phyloP scores from a whole-genome alignment of 2,329 filamentous ascomycete species.

The Lojkania enalia region DNA sequence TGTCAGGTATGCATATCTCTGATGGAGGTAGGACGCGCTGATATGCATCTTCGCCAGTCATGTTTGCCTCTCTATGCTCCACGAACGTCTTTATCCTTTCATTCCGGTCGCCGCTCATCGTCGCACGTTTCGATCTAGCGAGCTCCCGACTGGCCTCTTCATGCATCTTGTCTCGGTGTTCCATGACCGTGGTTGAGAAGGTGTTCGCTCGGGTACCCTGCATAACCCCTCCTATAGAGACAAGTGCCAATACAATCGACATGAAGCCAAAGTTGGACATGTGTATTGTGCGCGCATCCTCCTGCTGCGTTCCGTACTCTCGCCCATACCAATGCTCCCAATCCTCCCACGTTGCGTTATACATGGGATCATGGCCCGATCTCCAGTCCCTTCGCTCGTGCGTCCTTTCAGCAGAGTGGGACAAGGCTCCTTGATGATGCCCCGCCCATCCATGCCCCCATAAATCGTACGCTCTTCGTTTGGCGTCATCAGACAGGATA shows the following conservation, averaged over 20 bases:
- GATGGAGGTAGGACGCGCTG: slow-evolving; percentile 50
- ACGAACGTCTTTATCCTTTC: slow-evolving; percentile 76
- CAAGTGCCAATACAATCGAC: slow-evolving; percentile 68
- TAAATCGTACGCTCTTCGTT: slow-evolving; percentile 78
- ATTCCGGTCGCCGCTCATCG: slow-evolving; percentile 52
- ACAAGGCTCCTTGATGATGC: slow-evolving; percentile 27
- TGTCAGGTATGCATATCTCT: slow-evolving; percentile 52
- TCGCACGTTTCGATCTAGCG: slow-evolving; percentile 58
- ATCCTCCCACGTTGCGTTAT: slow-evolving; percentile 97
- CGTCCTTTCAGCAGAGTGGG: slow-evolving; percentile 22
- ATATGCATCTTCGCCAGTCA: slow-evolving; percentile 49
- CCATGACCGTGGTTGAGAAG: slow-evolving; percentile 64
- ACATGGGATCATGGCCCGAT: slow-evolving; percentile 52
- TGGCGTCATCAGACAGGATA: slow-evolving; percentile 79
- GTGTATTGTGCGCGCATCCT: slow-evolving; percentile 57
- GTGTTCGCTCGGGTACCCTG: slow-evolving; percentile 72
- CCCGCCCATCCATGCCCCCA: slow-evolving; percentile 78
- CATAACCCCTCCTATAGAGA: slow-evolving; percentile 69
- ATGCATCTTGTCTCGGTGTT: slow-evolving; percentile 67
- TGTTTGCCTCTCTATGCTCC: slow-evolving; percentile 52
- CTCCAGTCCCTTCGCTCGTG: slow-evolving; percentile 37
- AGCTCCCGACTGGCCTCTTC: slow-evolving; percentile 67
- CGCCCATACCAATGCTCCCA: slow-evolving; percentile 68
- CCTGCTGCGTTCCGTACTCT: slow-evolving; percentile 30
- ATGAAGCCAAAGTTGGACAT: slow-evolving; percentile 82